Evolutionary conservation across 495 filamentous ascomycete genomes (phyloP).

Genomic region (Lophiostoma macrostomum): DNA sequence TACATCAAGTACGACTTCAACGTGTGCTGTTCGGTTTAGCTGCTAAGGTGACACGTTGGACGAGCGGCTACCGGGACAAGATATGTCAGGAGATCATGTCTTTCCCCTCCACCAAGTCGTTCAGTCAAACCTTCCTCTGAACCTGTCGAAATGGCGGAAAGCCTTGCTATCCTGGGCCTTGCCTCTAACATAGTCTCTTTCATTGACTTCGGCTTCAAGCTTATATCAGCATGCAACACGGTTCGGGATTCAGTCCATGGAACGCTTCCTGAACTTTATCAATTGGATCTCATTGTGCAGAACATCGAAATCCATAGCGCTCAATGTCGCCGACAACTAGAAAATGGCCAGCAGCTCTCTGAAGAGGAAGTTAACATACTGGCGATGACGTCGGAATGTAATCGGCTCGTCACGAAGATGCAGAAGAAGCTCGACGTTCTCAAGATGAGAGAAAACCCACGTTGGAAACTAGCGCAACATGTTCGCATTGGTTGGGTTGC

Average conservation of each 20-base stretch:
- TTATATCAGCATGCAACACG: neutral
- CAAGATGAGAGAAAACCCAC: neutral
- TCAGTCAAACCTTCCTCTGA: neutral
- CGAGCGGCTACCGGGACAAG: too few species aligned
- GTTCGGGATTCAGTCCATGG: neutral
- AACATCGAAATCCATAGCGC: neutral
- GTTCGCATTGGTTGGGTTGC: neutral
- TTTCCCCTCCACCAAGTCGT: too few species aligned
- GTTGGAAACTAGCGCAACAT: neutral
- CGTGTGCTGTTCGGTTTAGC: too few species aligned
- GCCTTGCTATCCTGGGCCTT: neutral
- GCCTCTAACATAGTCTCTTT: neutral
- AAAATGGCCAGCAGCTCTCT: neutral
- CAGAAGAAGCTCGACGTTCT: neutral
- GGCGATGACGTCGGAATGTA: neutral
- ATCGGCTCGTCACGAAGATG: neutral
- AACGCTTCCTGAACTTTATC: neutral
- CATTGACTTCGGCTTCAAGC: neutral
- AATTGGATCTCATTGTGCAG: neutral
- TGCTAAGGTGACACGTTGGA: too few species aligned
- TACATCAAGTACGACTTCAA: too few species aligned
- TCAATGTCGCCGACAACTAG: neutral
- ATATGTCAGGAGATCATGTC: too few species aligned
- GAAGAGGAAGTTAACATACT: neutral
- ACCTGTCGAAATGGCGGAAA: neutral